These are phyloP conservation scores for Diaporthe longicolla DNA, from an alignment of 2,329 filamentous ascomycete species.

Conservation along the genomic window DNA sequence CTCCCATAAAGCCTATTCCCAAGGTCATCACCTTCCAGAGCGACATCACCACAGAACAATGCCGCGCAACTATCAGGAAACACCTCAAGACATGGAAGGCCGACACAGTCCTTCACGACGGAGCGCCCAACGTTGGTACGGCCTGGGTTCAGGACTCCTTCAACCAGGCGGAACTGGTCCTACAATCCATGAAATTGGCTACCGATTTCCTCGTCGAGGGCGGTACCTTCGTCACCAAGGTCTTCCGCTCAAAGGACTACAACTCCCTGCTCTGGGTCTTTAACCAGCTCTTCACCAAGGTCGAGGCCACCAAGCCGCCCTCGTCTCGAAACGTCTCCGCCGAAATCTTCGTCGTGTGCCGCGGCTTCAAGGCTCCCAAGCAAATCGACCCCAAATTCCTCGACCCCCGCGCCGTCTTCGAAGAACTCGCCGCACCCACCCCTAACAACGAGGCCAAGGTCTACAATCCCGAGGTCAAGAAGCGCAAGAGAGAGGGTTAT, in stretches of 20 bases:
- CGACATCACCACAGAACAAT: conserved; percentile 98
- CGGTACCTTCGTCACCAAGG: conserved; percentile 96
- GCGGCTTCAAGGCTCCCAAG: conserved; percentile 95
- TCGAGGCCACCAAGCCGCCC: conserved; percentile 97
- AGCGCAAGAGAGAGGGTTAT: conserved; percentile 97
- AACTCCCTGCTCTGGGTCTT: conserved; percentile 97
- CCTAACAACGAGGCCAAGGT: conserved; percentile 98
- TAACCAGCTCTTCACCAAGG: conserved; percentile 94
- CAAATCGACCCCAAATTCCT: conserved; percentile 92
- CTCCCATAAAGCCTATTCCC: conserved; percentile 96
- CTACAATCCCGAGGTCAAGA: conserved; percentile 97
- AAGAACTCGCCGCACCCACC: conserved; percentile 85
- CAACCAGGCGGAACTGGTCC: conserved; percentile 92
- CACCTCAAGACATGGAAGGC: conserved; percentile 98
- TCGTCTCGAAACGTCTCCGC: conserved; percentile 96
- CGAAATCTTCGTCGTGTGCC: conserved; percentile 98
- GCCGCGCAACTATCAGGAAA: conserved; percentile 86
- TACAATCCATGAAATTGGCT: conserved; percentile 92
- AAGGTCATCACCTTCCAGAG: conserved; percentile 95
- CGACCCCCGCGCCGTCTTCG: conserved; percentile 90
- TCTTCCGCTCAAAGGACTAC: conserved; percentile 97
- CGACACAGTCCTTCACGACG: conserved; percentile 95
- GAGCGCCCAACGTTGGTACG: conserved; percentile 97
- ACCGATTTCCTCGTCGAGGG: conserved; percentile 93
- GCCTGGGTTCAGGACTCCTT: conserved; percentile 99